Evolutionary conservation across 2,329 filamentous ascomycete species (phyloP).

Genomic region (Arachnomyces sp.): DNA sequence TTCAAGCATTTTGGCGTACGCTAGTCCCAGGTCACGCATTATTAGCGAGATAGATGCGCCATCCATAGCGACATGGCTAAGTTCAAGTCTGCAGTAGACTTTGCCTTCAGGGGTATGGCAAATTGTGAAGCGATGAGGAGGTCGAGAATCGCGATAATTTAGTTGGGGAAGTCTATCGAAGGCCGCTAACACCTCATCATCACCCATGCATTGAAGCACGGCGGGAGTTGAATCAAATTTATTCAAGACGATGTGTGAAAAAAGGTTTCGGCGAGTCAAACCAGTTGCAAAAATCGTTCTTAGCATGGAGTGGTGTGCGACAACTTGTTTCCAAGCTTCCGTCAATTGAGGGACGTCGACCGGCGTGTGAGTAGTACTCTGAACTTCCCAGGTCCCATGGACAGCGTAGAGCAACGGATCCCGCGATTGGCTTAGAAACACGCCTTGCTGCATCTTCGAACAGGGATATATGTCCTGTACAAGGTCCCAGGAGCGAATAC

Average conservation of each 20-base stretch:
- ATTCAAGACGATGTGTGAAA: conserved; percentile 28
- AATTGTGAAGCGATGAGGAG: conserved; percentile 40
- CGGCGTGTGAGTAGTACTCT: conserved; percentile 7
- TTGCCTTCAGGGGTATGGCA: conserved; percentile 31
- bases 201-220: conserved; percentile 22
- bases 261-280: conserved; percentile 23
- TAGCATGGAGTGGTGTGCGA: conserved; percentile 27
- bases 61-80: conserved; percentile 47
- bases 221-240: conserved; percentile 20
- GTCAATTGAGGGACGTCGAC: conserved; percentile 21
- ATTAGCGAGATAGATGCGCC: conserved; percentile 44
- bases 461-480: conserved; percentile 31
- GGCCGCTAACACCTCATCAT: conserved; percentile 21
- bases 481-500: conserved; percentile 21
- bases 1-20: conserved; percentile 38
- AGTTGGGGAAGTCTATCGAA: conserved; percentile 23
- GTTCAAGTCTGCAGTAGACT: conserved; percentile 40
- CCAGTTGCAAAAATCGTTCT: conserved; percentile 31
- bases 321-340: conserved; percentile 25
- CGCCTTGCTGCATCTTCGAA: conserved; percentile 31
- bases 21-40: conserved; percentile 37
- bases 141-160: conserved; percentile 20
- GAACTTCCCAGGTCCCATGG: conserved; percentile 30
- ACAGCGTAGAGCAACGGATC: conserved; percentile 30
- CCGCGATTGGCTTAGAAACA: conserved; percentile 26